Evolutionary conservation across 176 grass and related monocot species (phyloP).

Genomic region (Sorghum bicolor): DNA sequence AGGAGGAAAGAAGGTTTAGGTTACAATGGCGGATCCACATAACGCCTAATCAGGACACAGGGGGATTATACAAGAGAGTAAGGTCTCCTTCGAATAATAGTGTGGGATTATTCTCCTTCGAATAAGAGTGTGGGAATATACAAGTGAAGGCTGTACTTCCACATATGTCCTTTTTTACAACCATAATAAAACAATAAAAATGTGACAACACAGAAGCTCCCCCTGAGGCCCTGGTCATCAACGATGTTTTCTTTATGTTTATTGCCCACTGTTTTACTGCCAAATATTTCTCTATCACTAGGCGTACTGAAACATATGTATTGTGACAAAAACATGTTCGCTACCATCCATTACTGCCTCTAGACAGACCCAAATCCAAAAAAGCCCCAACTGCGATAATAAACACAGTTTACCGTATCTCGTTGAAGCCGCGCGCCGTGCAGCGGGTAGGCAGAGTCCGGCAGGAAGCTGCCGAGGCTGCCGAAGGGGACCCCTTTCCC

Average conservation of each 20-base stretch:
- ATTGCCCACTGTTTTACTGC: neutral
- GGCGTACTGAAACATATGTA: neutral
- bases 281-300: neutral
- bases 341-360: neutral
- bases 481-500: neutral
- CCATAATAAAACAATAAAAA: neutral
- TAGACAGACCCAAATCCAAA: conserved; percentile 17
- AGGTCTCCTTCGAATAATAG: neutral
- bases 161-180: neutral
- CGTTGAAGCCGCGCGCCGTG: conserved; percentile 19
- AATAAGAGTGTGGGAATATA: neutral
- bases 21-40: neutral
- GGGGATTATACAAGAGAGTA: neutral
- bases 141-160: neutral
- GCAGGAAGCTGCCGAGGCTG: conserved; percentile 14
- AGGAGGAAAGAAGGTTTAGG: neutral
- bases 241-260: neutral
- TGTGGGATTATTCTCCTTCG: neutral
- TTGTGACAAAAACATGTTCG: neutral
- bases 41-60: neutral
- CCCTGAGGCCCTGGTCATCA: neutral
- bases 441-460: conserved; percentile 19
- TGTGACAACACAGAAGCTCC: neutral
- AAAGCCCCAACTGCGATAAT: neutral
- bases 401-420: conserved; percentile 32